These are phyloP conservation scores for Ustilago lituana DNA, from an alignment of 1,284 basidiomycete genomes.

Conservation along the genomic window DNA sequence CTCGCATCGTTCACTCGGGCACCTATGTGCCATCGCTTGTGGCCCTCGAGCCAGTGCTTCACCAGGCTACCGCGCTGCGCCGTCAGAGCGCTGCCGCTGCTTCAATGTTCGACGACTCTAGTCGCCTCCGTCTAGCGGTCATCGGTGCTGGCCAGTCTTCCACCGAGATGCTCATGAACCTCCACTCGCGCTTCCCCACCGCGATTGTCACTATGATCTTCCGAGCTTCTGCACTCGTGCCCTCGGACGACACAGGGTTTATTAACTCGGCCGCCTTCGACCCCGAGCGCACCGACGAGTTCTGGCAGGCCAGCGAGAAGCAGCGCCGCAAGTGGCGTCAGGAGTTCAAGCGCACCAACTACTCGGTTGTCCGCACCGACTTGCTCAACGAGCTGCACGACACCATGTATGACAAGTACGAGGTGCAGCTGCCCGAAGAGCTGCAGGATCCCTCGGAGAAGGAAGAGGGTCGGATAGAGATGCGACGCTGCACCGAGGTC, in stretches of 20 bases:
- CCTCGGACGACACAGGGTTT: constrained; percentile 65
- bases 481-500: constrained; percentile 46
- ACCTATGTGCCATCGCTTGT: constrained; percentile 59
- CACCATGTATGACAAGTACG: constrained; percentile 60
- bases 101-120: constrained; percentile 11
- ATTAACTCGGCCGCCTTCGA: constrained; percentile 66
- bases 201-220: constrained; percentile 63
- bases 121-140: constrained; percentile 58
- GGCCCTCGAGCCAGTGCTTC: constrained; percentile 49
- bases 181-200: constrained; percentile 59
- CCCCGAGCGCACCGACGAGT: constrained; percentile 61
- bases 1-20: constrained; percentile 60
- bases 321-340: constrained; percentile 55
- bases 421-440: constrained; percentile 55
- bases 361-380: constrained; percentile 62
- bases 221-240: constrained; percentile 62
- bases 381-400: constrained; percentile 61
- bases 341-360: constrained; percentile 66
- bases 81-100: constrained; percentile 3
- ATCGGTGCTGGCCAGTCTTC: constrained; percentile 65
- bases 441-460: constrained; percentile 49
- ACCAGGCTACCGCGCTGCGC: constrained; percentile 20
- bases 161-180: constrained; percentile 63
- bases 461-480: constrained; percentile 39
- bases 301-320: constrained; percentile 55